Base-by-base conservation (phyloP, 768 basidiomycete genomes). In the Amylocystis lapponica region DNA sequence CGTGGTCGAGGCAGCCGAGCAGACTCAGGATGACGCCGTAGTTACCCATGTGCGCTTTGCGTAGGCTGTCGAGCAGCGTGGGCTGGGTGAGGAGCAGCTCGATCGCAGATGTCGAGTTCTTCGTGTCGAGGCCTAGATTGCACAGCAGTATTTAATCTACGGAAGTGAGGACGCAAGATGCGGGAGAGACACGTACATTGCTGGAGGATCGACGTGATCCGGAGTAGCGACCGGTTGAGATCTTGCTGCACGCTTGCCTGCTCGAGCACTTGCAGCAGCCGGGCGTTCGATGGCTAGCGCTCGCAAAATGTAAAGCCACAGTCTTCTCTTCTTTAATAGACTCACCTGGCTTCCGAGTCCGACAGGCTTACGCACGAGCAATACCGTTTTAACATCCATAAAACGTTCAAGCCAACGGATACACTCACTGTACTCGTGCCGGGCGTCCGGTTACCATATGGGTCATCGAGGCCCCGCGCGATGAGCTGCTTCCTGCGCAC, bases 1-100 rank as follows among this genome's bases (percentile, higher is more conserved):
- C 96, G 41, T 85, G 74, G 51, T 98, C 96, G 36, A 99, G 65
- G 53, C 85, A 92, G n/a, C 94, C 94, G 5, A 98, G 71, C 35
- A 99, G 72, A 56, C 90, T 91, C 23, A 98, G 76, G 30, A 99
- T 83, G 31, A 94, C 70, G 38, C 91, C 81, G 58, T 96, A 99
- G 52, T 86, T 92, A 33, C 96, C 96, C 71, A 84, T 78, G 50
- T 95, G 79, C 1, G 94, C 94, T 55, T 86, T 94, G 35, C 91
- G 81, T 12, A 96, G 69, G 55, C 82, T 87, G 42, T 97, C 92
- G 27, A 97, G 67, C 1, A 98, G 66, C 0, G 78, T 63, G 0
- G 93, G 85, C 29, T 91, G 83, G 1, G 78, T 70, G 62, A 94
- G 80, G 3, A 99, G 75, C 14, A 96, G 72, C 47, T 86, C 81